A percentile compares a stretch with the other conserved stretches of the same genome.
These are phyloP conservation scores for Cicer pinnatifidum DNA, from an alignment of 306 rosid genomes.

Conservation along the genomic window DNA sequence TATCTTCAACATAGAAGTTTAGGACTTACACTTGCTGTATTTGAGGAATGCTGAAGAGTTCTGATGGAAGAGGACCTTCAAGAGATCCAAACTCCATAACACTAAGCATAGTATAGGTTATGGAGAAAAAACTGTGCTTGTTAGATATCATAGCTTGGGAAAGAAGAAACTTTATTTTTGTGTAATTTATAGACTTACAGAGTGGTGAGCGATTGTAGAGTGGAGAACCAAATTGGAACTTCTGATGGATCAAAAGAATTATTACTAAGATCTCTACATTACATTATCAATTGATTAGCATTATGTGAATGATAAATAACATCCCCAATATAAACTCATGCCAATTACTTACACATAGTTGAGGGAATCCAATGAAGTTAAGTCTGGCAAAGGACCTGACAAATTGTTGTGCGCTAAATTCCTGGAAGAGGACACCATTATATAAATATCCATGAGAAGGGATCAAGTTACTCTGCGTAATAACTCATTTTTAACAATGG, in stretches of 20 bases:
- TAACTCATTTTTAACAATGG: no score
- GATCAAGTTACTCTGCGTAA: no score
- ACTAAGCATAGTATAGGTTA: conserved; percentile 48
- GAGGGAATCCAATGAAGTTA: conserved; percentile 66
- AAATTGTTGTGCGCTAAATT: conserved; percentile 69
- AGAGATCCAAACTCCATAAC: conserved; percentile 78
- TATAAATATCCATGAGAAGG: conserved; percentile 7
- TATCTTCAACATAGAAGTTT: conserved; percentile 15
- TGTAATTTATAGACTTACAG: conserved; percentile 62
- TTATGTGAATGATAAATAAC: conserved; percentile 39
- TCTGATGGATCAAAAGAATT: conserved; percentile 71
- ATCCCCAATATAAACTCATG: background rate
- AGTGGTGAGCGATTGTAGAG: conserved; percentile 72
- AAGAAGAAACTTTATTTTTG: background rate
- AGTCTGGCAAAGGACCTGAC: conserved; percentile 75
- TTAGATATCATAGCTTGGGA: conserved; percentile 33
- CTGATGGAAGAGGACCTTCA: conserved; percentile 70
- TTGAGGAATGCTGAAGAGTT: conserved; percentile 69
- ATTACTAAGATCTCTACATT: conserved; percentile 83
- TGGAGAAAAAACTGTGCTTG: background rate
- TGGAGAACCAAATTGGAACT: conserved; percentile 79
- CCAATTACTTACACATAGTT: conserved; percentile 74
- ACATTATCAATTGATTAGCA: conserved; percentile 19
- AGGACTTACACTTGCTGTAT: conserved; percentile 89
- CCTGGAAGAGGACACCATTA: conserved; percentile 55